phyloP scores from a whole-genome alignment of 306 rosid species.

The apple (Malus domestica) region ASM211411v1 NC_041800.1:19836733-19837232 shows the following conservation, averaged over 20 bases:
- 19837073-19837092: slow-evolving; percentile 46
- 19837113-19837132: fast-evolving
- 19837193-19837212: too few relatives aligned
- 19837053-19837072: slow-evolving; percentile 69
- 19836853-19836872: slow-evolving; percentile 97
- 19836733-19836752: neutral
- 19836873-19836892: slow-evolving; percentile 46
- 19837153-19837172: neutral
- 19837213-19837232: neutral
- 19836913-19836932: slow-evolving; percentile 85
- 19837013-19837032: slow-evolving; percentile 91
- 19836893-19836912: slow-evolving; percentile 77
- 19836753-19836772: neutral
- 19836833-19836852: slow-evolving; percentile 35
- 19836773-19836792: too few relatives aligned
- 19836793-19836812: neutral
- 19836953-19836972: slow-evolving; percentile 54
- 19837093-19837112: fast-evolving
- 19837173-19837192: neutral
- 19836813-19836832: neutral
- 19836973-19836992: slow-evolving; percentile 55
- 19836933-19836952: slow-evolving; percentile 86
- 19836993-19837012: slow-evolving; percentile 85
- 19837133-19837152: neutral
- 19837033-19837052: slow-evolving; percentile 99